Conservation (phyloP, 306 rosid species). For the Carpinus viminea region DNA sequence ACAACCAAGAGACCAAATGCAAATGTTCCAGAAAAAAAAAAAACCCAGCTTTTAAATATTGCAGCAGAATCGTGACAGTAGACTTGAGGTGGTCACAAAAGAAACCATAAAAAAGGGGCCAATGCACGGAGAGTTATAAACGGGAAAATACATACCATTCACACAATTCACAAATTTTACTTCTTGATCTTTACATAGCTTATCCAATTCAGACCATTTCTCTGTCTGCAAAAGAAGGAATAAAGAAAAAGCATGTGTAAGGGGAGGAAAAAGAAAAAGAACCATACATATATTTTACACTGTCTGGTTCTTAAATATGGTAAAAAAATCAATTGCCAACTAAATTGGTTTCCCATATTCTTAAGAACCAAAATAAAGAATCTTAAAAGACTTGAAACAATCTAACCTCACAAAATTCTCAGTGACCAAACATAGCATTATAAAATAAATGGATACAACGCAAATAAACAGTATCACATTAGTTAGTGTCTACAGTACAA, state of each 20-base stretch:
- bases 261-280: neutral
- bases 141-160: conserved; percentile 51
- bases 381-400: too few species aligned
- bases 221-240: conserved; percentile 44
- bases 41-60: neutral
- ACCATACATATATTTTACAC: too few species aligned
- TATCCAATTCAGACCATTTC: conserved; percentile 57
- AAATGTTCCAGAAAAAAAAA: neutral
- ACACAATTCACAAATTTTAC: conserved; percentile 58
- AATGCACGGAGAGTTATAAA: neutral
- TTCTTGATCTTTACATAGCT: conserved; percentile 65
- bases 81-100: neutral
- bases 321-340: neutral
- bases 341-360: neutral
- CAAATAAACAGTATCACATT: neutral
- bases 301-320: too few species aligned
- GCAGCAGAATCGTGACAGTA: neutral
- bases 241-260: neutral
- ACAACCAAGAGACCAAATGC: neutral
- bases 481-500: neutral
- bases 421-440: conserved; percentile 5
- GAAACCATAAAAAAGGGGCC: neutral
- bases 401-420: neutral
- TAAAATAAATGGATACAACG: neutral
- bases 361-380: neutral